Percentiles rank a stretch among this genome's conserved stretches.
phyloP scores from a whole-genome alignment of 345 rosid species.

The Syzygium aqueum region DNA sequence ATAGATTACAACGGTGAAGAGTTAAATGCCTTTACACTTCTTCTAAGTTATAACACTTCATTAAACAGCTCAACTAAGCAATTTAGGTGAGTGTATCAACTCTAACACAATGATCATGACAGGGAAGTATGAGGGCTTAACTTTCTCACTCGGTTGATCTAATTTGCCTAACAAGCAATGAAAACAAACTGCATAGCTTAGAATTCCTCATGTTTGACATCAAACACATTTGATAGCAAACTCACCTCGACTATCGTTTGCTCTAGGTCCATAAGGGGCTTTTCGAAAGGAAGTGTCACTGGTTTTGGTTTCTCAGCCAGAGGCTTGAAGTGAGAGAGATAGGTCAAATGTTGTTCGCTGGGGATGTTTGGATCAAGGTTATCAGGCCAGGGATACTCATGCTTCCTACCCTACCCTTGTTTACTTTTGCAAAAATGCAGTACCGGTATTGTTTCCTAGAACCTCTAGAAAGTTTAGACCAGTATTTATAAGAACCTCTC shows the following conservation, averaged over 20 bases:
- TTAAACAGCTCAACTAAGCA: background rate
- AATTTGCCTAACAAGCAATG: background rate
- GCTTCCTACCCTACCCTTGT: slow-evolving; percentile 81
- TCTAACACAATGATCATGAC: background rate
- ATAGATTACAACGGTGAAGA: background rate
- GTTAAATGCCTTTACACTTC: background rate
- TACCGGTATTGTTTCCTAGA: background rate
- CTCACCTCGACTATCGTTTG: slow-evolving; percentile 79
- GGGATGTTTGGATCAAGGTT: slow-evolving; percentile 83
- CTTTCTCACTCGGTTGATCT: background rate
- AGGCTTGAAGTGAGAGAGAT: slow-evolving; percentile 80
- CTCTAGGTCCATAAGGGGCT: slow-evolving; percentile 66
- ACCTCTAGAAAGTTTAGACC: background rate
- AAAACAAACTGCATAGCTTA: background rate
- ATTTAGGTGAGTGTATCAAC: background rate
- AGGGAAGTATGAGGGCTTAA: background rate
- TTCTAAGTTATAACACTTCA: background rate
- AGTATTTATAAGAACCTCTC: background rate
- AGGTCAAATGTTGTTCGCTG: slow-evolving; percentile 60
- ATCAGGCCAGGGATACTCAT: slow-evolving; percentile 83
- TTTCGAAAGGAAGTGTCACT: slow-evolving; percentile 80
- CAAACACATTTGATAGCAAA: background rate
- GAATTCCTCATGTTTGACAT: background rate
- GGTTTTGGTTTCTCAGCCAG: slow-evolving; percentile 62
- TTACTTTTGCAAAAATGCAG: slow-evolving; percentile 25